Evolutionary conservation across 148 eudicot species (phyloP), one percentile per base, ranked within the genome.

Genomic region (Persicaria maculosa): DNA sequence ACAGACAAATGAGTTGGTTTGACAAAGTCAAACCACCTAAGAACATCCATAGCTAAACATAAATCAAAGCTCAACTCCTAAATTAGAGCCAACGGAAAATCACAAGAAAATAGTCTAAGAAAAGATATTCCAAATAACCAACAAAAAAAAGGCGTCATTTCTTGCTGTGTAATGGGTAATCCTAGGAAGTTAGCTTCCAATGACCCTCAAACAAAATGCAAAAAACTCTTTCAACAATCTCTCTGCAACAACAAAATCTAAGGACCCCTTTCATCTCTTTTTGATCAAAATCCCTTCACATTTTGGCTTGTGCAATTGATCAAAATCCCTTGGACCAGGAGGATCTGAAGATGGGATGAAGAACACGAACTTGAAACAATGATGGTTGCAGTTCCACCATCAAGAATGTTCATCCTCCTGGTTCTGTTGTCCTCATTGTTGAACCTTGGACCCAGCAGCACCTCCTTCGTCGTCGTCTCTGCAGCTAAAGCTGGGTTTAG

Each of bases 401-500:
- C 50, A 54, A 44, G 6, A 19, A 20, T 25, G 17, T 31, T 50
- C 45, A 17, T 74, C 46, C 17, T 58, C 68, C 68, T 74, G 1
- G 47, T 64, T 75, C 47, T 75, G 20, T 44, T 47, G 9, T 36
- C 45, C 25, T 67, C 50, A 31, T 31, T 31, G 40, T 31, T 31
- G 40, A 31, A 31, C 40, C 40, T 31, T 31, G 40, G 40, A 31
- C 40, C 40, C 40, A 31, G 2, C 40, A 31, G 40, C 40, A 31
- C 40, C 40, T 31, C 40, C 40, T 31, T 31, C 3, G 40, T 31
- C 6, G 50, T 44, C 50, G n/a, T 44, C 40, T 9, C 62, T 17
- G 62, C 62, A 4, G 44, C 4, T 9, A 17, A 59, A 9, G 12
- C 75, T 36, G 6, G 84, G 11, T 95, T 95, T 76, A 87, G 71